Percentiles rank a stretch among this genome's conserved stretches.
These are phyloP conservation scores for Ustilago loliicola DNA, from an alignment of 1,284 basidiomycete genomes.

Conservation along the genomic window DNA sequence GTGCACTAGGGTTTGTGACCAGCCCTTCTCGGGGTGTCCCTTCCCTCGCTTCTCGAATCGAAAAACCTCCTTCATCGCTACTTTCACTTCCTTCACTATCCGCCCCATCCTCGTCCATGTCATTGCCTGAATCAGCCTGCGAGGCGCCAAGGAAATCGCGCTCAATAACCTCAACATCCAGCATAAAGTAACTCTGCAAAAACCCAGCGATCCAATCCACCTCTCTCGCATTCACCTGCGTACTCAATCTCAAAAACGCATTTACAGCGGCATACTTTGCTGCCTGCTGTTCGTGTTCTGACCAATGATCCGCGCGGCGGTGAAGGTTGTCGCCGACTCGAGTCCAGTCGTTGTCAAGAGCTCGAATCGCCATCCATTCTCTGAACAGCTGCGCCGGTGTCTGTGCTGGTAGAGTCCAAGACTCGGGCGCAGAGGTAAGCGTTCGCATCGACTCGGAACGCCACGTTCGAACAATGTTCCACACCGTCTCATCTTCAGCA, in stretches of 20 bases:
- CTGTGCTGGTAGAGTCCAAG: neutral
- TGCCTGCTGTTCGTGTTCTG: slow-evolving; percentile 41
- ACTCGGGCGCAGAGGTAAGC: neutral
- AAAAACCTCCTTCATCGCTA: slow-evolving; percentile 28
- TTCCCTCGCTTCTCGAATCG: slow-evolving; percentile 8
- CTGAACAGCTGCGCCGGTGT: neutral
- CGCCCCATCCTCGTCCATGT: slow-evolving; percentile 7
- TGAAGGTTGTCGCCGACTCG: neutral
- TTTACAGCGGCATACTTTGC: slow-evolving; percentile 52
- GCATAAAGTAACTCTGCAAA: slow-evolving; percentile 43
- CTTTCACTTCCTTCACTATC: slow-evolving; percentile 35
- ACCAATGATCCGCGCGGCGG: slow-evolving; percentile 32
- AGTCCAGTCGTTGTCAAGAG: slow-evolving; percentile 36
- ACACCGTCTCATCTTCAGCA: slow-evolving; percentile 27
- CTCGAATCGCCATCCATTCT: slow-evolving; percentile 11
- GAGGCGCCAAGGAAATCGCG: slow-evolving; percentile 30
- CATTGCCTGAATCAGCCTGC: neutral
- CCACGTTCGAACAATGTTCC: slow-evolving; percentile 24
- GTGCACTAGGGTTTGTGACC: slow-evolving; percentile 15
- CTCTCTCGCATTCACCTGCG: slow-evolving; percentile 26
- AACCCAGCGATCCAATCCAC: slow-evolving; percentile 45
- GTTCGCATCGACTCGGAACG: slow-evolving; percentile 19
- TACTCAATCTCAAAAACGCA: slow-evolving; percentile 39
- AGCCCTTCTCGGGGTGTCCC: slow-evolving; percentile 1
- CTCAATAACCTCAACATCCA: slow-evolving; percentile 43